Base-by-base conservation (phyloP, 2,329 filamentous ascomycete genomes). In the Trichoderma asperellum region DNA sequence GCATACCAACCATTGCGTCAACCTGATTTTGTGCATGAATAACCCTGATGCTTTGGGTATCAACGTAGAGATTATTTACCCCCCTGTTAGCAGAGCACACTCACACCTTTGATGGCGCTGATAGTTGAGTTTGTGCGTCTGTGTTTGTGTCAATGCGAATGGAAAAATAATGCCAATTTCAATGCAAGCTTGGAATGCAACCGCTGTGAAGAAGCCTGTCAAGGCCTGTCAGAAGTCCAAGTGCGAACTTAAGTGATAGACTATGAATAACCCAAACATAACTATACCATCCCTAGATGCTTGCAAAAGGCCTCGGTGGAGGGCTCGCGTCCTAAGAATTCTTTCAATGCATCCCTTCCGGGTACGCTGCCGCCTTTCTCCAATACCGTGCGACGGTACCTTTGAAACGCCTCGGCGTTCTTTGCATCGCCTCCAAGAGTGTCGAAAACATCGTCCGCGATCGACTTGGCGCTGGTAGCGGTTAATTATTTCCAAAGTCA, bases 381-480 rank as follows among this genome's bases (percentile, higher is more conserved):
- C 4, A 47, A 47, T 47, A 47, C 43, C 43, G 18, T 47, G 43
- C 43, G 43, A 47, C 53, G 53, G 53, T 56, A 56, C 24, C 53
- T 27, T 56, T 56, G 24, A 16, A 56, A 56, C 53, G 24, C 53
- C 11, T 29, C 53, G 24, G 53, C 53, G 53, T 56, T 56, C 10
- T 16, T 56, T 16, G 53, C 24, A 56, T 56, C 24, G 29, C 53
- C 53, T 56, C 53, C 53, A 56, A 56, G 53, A 56, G 24, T 16
- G 24, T 56, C 53, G 53, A 56, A 56, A 56, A 56, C 53, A n/a
- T 56, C 53, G 24, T 56, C 53, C 24, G 29, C 29, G 24, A 56
- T 56, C 24, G 53, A 56, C 53, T 56, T 27, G 24, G 53, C 24
- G 53, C 53, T 56, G 24, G 53, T 27, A 29, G 18, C 12, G 24